These are phyloP conservation scores for Physcomitrellopsis africana DNA, from an alignment of 225 moss, liverwort and hornwort genomes.

Conservation along the genomic window DNA sequence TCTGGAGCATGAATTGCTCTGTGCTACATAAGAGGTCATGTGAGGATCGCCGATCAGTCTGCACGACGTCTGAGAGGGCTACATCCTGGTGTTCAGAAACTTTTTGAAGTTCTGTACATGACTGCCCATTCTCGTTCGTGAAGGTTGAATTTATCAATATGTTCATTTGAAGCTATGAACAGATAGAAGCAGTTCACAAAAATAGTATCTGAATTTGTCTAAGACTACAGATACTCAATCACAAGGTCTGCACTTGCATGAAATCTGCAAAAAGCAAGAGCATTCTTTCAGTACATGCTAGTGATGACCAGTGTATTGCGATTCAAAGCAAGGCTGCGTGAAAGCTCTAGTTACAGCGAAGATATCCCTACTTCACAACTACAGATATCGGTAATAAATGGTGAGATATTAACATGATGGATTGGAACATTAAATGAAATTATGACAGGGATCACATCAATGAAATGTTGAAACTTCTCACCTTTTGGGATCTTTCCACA, in stretches of 20 bases:
- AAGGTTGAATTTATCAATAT: slow-evolving; percentile 14
- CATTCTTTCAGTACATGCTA: background rate
- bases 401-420: background rate
- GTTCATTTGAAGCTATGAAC: slow-evolving; percentile 32
- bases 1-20: slow-evolving; percentile 1
- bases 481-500: slow-evolving; percentile 66
- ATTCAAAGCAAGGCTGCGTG: too few relatives aligned
- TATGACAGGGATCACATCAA: too few relatives aligned
- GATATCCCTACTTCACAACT: too few relatives aligned
- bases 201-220: background rate
- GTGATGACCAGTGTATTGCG: background rate
- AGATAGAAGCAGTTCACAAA: slow-evolving; percentile 23
- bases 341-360: background rate
- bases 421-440: too few relatives aligned
- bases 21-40: slow-evolving; percentile 12
- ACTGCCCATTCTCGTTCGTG: slow-evolving; percentile 7
- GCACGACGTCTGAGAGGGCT: slow-evolving; percentile 17
- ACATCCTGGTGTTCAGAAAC: slow-evolving; percentile 26
- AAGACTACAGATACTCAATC: slow-evolving; percentile 47
- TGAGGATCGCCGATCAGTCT: slow-evolving; percentile 7
- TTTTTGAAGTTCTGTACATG: slow-evolving; percentile 37
- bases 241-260: slow-evolving; percentile 60
- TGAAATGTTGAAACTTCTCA: slow-evolving; percentile 5
- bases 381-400: too few relatives aligned
- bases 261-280: slow-evolving; percentile 34